phyloP scores from a whole-genome alignment of 495 filamentous ascomycete species.

The Penicillium soppii region DNA sequence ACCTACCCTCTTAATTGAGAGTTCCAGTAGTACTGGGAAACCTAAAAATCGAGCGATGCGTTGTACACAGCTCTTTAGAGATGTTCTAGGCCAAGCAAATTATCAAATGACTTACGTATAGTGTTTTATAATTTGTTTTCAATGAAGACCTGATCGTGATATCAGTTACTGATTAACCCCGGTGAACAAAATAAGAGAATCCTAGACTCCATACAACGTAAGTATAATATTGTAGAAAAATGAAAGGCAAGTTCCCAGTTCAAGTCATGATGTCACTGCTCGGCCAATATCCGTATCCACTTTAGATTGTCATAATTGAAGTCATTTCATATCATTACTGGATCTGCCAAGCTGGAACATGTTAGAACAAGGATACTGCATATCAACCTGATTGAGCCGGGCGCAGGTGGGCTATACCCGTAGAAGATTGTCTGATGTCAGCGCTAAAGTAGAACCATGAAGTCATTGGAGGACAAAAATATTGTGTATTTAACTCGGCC shows the following conservation, averaged over 20 bases:
- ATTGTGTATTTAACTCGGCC: too few relatives aligned
- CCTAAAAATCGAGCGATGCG: too few relatives aligned
- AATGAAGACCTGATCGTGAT: too few relatives aligned
- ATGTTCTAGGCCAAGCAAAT: too few relatives aligned
- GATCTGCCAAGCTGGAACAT: not conserved
- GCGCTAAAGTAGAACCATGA: constrained; percentile 2
- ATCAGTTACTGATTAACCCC: not conserved
- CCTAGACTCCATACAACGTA: too few relatives aligned
- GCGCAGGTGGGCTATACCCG: not conserved
- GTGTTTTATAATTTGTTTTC: too few relatives aligned
- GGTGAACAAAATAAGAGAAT: not conserved
- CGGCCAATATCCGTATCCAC: not conserved
- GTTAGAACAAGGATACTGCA: not conserved
- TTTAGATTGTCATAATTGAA: not conserved
- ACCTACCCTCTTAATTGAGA: too few relatives aligned
- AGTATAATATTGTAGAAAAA: not conserved
- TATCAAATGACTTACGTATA: too few relatives aligned
- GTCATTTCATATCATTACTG: not conserved
- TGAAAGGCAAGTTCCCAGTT: not conserved
- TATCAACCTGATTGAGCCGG: constrained; percentile 7
- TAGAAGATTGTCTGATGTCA: constrained; percentile 5
- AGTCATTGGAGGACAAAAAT: constrained; percentile 10
- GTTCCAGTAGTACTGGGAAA: too few relatives aligned
- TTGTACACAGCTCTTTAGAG: too few relatives aligned
- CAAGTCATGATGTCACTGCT: constrained; percentile 9